phyloP scores from a whole-genome alignment of 176 grass and related monocot species.

The Phragmites australis region DNA sequence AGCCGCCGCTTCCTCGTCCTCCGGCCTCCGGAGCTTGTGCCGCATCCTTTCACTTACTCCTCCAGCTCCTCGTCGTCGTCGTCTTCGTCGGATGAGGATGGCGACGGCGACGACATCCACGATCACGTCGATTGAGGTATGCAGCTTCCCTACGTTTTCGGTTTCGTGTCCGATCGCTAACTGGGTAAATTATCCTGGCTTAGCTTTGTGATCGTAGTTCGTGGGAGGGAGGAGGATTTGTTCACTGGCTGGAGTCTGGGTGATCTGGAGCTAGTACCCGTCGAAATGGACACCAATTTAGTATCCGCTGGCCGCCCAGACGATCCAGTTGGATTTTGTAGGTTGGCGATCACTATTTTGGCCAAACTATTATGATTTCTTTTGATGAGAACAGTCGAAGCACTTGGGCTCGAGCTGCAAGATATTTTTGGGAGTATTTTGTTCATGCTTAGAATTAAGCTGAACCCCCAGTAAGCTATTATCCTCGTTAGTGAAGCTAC shows the following conservation, averaged over 20 bases:
- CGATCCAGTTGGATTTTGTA: not conserved
- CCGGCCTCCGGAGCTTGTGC: not conserved
- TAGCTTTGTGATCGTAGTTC: not conserved
- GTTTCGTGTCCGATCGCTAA: not conserved
- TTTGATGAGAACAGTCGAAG: not conserved
- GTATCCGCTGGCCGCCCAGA: not conserved
- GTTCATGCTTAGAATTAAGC: not conserved
- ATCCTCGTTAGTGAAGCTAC: not conserved
- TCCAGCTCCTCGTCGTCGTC: constrained; percentile 7
- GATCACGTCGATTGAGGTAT: constrained; percentile 49
- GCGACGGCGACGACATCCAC: not conserved
- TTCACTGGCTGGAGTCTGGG: not conserved
- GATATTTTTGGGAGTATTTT: not conserved
- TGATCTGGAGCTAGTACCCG: not conserved
- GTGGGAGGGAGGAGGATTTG: not conserved
- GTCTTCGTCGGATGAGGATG: constrained; percentile 27
- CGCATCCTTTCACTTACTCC: not conserved
- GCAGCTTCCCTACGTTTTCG: not conserved
- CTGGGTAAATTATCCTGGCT: not conserved
- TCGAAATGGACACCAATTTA: not conserved
- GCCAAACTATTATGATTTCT: not conserved
- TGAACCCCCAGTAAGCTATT: not conserved
- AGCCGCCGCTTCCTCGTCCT: constrained; percentile 22
- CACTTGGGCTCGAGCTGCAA: not conserved
- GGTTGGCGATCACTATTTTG: not conserved